phyloP scores from a whole-genome alignment of 495 filamentous ascomycete species.

The Penicillium manginii region DNA sequence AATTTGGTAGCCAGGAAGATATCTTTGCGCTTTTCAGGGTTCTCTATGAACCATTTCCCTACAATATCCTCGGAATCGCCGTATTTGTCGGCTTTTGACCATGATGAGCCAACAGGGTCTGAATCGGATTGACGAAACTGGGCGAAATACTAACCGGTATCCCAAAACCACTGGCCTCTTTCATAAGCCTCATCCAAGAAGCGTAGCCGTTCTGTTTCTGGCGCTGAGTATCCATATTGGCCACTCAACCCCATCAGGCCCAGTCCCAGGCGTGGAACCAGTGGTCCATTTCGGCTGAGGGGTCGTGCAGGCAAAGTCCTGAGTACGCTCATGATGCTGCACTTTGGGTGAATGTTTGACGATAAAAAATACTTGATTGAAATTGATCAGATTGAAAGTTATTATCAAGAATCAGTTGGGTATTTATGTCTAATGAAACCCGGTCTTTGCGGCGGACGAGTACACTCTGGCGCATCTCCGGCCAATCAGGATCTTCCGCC shows the following conservation, averaged over 20 bases:
- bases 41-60: conserved; percentile 58
- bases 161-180: conserved; percentile 62
- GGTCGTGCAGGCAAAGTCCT: conserved; percentile 38
- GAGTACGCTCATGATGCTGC: conserved; percentile 6
- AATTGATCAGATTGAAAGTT: background rate
- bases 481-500: conserved; percentile 15
- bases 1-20: conserved; percentile 67
- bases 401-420: background rate
- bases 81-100: conserved; percentile 49
- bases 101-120: too few species aligned
- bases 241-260: conserved; percentile 60
- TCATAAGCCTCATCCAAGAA: conserved; percentile 54
- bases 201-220: conserved; percentile 42
- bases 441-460: conserved; percentile 17
- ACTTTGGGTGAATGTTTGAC: background rate
- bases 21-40: conserved; percentile 56
- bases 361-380: too few species aligned
- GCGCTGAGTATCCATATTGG: conserved; percentile 45
- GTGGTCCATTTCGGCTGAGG: conserved; percentile 59
- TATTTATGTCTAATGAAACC: conserved; percentile 1
- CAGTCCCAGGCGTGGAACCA: conserved; percentile 56
- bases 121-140: background rate
- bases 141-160: conserved; percentile 37
- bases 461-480: background rate
- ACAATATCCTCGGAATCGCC: conserved; percentile 48